Percentiles rank a stretch among this genome's conserved stretches.
phyloP scores from a whole-genome alignment of 441 rosid species.

The Populus trichocarpa region DNA sequence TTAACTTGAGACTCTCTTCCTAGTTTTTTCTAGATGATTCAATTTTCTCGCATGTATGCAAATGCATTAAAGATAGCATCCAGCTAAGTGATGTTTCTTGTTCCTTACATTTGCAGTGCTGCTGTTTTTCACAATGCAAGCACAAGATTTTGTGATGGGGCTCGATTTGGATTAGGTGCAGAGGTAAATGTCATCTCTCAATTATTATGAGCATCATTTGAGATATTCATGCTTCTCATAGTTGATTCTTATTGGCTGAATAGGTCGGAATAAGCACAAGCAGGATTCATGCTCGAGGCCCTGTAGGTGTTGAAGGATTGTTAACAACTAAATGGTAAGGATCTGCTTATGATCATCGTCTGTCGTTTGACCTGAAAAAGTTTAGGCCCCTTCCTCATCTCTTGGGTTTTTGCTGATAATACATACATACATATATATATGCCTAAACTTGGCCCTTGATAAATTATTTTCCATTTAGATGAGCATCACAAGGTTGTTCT shows the following conservation, averaged over 20 bases:
- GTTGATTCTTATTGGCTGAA: constrained; percentile 19
- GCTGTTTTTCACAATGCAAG: constrained; percentile 99
- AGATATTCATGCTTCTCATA: constrained; percentile 6
- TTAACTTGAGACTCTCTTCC: neutral
- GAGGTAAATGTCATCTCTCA: constrained; percentile 55
- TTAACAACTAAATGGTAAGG: constrained; percentile 90
- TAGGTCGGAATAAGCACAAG: constrained; percentile 98
- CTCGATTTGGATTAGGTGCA: constrained; percentile 97
- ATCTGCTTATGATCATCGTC: neutral
- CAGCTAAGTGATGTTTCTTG: neutral
- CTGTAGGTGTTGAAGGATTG: constrained; percentile 97
- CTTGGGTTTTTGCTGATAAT: neutral
- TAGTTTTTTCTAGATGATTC: neutral
- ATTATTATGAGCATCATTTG: neutral
- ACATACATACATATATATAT: too few relatives aligned
- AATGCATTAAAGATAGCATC: neutral
- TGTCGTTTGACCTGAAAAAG: neutral
- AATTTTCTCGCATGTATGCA: neutral
- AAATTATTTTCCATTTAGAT: neutral
- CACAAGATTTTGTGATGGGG: constrained; percentile 94
- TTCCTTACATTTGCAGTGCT: constrained; percentile 54
- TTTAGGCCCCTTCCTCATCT: neutral
- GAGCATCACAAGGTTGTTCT: neutral
- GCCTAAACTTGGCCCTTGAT: too few relatives aligned
- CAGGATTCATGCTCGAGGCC: constrained; percentile 98